phyloP scores from a whole-genome alignment of 2,329 filamentous ascomycete species.

The Fusarium concolor region DNA sequence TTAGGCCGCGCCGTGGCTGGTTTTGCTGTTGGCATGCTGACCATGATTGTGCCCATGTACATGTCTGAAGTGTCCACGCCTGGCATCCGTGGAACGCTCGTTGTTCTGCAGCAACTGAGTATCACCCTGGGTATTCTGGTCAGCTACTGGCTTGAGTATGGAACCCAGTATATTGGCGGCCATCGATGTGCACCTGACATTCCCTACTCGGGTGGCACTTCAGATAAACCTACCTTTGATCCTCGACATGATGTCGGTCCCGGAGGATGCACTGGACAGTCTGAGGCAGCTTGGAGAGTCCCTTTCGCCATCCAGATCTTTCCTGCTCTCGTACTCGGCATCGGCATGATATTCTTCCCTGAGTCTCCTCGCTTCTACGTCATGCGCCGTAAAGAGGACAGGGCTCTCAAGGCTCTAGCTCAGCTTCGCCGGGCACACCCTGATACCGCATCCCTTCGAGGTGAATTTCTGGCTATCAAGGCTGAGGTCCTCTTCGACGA shows the following conservation, averaged over 20 bases:
- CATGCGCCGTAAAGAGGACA: slow-evolving; percentile 41
- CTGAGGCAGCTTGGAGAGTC: slow-evolving; percentile 44
- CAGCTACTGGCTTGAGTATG: slow-evolving; percentile 49
- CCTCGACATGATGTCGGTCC: neutral
- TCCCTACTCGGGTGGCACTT: neutral
- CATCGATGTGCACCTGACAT: slow-evolving; percentile 7
- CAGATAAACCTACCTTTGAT: neutral
- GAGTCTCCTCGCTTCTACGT: slow-evolving; percentile 47
- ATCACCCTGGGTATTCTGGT: slow-evolving; percentile 48
- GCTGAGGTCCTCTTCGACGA: slow-evolving; percentile 42
- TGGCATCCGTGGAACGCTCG: slow-evolving; percentile 59
- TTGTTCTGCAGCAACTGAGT: slow-evolving; percentile 55
- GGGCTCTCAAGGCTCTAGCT: slow-evolving; percentile 38
- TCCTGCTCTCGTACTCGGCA: slow-evolving; percentile 41
- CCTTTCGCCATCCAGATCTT: slow-evolving; percentile 49
- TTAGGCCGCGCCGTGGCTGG: neutral
- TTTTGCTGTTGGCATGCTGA: slow-evolving; percentile 29
- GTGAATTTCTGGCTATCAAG: slow-evolving; percentile 44
- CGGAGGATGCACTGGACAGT: neutral
- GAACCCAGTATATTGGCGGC: slow-evolving; percentile 43
- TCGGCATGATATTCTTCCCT: slow-evolving; percentile 42
- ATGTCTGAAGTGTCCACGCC: slow-evolving; percentile 62
- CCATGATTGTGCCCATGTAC: slow-evolving; percentile 55
- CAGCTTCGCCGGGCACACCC: slow-evolving; percentile 38
- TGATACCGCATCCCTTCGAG: slow-evolving; percentile 35